Base-by-base conservation (phyloP, 768 basidiomycete genomes). In the Lentinus tigrinus region DNA sequence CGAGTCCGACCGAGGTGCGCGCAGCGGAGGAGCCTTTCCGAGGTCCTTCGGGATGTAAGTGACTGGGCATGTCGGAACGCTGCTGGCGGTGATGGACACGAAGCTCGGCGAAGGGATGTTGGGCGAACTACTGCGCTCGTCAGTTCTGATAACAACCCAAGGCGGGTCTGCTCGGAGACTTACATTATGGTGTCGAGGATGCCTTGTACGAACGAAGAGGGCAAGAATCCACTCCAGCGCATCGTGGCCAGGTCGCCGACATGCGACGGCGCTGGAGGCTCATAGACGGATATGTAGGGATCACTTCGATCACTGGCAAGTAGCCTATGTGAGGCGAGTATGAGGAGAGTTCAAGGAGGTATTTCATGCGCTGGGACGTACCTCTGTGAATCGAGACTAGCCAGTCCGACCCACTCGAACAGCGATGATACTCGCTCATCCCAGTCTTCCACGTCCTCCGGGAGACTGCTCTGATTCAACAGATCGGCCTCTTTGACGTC, bases 401-500 rank as follows among this genome's bases (percentile, higher is more conserved):
- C 85, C 82, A 91, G 80, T 7, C 88, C 89, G 8, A 84, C 76
- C 89, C 89, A 91, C 67, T 91, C 89, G 51, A 87, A 85, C 16
- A 89, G 70, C 3, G 66, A 70, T 8, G 71, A 67, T 42, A 81
- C 70, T 8, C 75, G 73, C 10, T 74, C 72, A 7, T 78, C 69
- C 78, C 84, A 84, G 55, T 85, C 83, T 43, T 85, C 83, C 9
- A 64, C 42, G 13, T 39, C 48, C 0, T 31, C 34, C 1, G 19
- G 7, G 3, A 16, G 31, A n/a, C 36, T 23, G 24, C 23, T 11
- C 21, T 19, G 23, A 4, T 17, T 3, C 17, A 54, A 2, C 17
- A 46, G 24, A 1, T 42, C 21, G 8, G 26, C 16, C 5, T 19
- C 2, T 13, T 40, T 34, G 4, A 39, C 21, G 13, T 49, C 19